These are phyloP conservation scores for Candida incommunis DNA, from an alignment of 805 yeast genomes.

Conservation along the genomic window DNA sequence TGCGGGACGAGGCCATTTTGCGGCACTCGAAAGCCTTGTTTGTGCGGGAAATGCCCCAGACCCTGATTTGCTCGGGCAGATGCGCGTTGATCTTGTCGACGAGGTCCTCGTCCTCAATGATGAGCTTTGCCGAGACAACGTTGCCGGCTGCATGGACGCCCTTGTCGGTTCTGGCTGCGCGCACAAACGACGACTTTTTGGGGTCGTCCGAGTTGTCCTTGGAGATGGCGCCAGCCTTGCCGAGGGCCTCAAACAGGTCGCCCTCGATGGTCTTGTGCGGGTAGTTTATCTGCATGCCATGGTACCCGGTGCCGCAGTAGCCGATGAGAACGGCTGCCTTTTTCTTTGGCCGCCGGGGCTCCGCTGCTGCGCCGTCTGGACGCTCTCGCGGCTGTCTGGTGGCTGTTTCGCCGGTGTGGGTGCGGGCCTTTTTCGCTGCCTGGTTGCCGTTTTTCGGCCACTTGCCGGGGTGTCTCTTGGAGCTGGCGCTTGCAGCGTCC, in stretches of 20 bases:
- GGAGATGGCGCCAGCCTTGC: constrained; percentile 77
- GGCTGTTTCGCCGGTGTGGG: constrained; percentile 2
- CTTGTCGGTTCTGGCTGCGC: constrained; percentile 66
- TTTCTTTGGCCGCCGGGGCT: constrained; percentile 39
- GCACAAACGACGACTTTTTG: constrained; percentile 65
- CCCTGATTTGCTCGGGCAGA: constrained; percentile 74
- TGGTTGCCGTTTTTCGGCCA: neutral
- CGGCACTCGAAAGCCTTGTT: constrained; percentile 90
- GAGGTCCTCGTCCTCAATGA: constrained; percentile 67
- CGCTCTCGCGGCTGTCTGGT: constrained; percentile 13
- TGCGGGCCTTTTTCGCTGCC: neutral
- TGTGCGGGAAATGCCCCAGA: constrained; percentile 87
- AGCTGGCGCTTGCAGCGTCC: too few species aligned
- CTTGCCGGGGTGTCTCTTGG: too few species aligned
- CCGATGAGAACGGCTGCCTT: constrained; percentile 88
- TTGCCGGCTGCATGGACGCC: constrained; percentile 98
- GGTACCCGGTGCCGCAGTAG: constrained; percentile 92
- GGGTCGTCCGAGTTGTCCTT: constrained; percentile 77
- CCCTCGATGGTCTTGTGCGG: constrained; percentile 84
- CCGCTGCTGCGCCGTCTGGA: constrained; percentile 14
- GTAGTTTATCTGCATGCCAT: constrained; percentile 90
- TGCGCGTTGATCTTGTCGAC: constrained; percentile 55
- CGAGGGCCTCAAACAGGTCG: constrained; percentile 70
- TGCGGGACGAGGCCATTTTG: constrained; percentile 88
- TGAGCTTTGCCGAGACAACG: constrained; percentile 70